A percentile compares a stretch with the other conserved stretches of the same genome.
Conservation (phyloP, 2,329 filamentous ascomycete species). For the Monilinia aucupariae region DNA sequence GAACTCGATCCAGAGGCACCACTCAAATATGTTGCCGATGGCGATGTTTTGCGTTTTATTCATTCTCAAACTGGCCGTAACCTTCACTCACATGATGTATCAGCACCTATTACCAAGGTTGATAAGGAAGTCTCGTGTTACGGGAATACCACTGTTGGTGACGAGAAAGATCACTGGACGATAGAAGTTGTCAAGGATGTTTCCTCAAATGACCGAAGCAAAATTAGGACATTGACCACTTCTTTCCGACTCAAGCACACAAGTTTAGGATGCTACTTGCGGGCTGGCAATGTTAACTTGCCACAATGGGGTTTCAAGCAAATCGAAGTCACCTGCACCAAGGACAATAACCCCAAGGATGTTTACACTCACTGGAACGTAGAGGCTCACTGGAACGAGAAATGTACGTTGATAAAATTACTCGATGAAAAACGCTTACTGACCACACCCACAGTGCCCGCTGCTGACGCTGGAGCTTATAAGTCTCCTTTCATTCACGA, state of each 20-base stretch:
- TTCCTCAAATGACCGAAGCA: conserved; percentile 69
- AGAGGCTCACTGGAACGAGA: conserved; percentile 90
- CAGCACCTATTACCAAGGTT: conserved; percentile 81
- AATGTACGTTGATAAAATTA: conserved; percentile 55
- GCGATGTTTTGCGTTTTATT: conserved; percentile 75
- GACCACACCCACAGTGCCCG: conserved; percentile 58
- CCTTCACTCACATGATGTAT: conserved; percentile 86
- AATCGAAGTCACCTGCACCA: conserved; percentile 93
- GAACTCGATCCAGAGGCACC: conserved; percentile 69
- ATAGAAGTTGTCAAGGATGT: conserved; percentile 89
- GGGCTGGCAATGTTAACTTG: conserved; percentile 90
- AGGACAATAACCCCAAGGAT: conserved; percentile 86
- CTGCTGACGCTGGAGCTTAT: conserved; percentile 83
- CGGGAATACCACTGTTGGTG: conserved; percentile 89
- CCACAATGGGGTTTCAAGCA: conserved; percentile 99
- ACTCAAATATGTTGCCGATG: conserved; percentile 69
- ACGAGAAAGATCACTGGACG: conserved; percentile 96
- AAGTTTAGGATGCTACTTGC: conserved; percentile 82
- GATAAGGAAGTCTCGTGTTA: conserved; percentile 94
- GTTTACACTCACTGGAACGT: conserved; percentile 99
- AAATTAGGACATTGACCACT: conserved; percentile 85
- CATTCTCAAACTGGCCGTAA: conserved; percentile 96
- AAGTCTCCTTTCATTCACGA: conserved; percentile 97
- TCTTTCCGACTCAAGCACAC: conserved; percentile 83
- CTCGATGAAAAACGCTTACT: conserved; percentile 26